Base-by-base conservation (phyloP, 805 yeast species). In the Yarrowia hollandica region DNA sequence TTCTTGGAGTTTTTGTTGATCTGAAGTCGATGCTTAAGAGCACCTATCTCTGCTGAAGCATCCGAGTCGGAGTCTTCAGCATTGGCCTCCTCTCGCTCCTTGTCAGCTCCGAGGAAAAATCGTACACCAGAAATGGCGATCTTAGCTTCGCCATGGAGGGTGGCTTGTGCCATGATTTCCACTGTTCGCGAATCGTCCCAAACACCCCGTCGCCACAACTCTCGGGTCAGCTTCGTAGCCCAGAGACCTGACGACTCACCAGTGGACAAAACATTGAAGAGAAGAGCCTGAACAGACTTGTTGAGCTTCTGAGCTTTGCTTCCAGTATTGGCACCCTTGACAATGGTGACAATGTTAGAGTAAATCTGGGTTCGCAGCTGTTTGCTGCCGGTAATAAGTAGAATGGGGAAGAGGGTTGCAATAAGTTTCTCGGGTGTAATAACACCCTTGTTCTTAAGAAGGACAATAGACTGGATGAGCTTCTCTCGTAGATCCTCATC, bases 141-240 rank as follows among this genome's bases (percentile, higher is more conserved):
- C 73, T 94, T 94, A 14, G 79, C 76, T 67, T 94, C 96, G 16
- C 59, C 39, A 68, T 90, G 97, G 62, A 89, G 73, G 1, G 97
- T 90, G 1, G 98, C 97, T 66, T 90, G 94, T 1, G 96, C 86
- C 98, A 94, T 91, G 68, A 94, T 83, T 72, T 94, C 99, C n/a
- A 94, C 96, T 0, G 98, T 86, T 67, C 97, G 79, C 0, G 96
- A 82, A 71, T 94, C 99, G 71, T 90, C 97, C 99, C 99, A 94
- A 61, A 94, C 88, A 68, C 96, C 96, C 70, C 98, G 81, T 76
- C 96, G 82, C 99, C 99, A 94, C 55, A 94, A 76, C 72, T 94
- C 98, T 69, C 98, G 82, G 5, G 97, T 90, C 60, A 94, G 75
- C 68, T 90, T 91, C 2, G 97, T 88, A 7, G 98, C 97, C 97